Base-by-base conservation (phyloP, 2,329 filamentous ascomycete species). In the Biscogniauxia marginata region DNA sequence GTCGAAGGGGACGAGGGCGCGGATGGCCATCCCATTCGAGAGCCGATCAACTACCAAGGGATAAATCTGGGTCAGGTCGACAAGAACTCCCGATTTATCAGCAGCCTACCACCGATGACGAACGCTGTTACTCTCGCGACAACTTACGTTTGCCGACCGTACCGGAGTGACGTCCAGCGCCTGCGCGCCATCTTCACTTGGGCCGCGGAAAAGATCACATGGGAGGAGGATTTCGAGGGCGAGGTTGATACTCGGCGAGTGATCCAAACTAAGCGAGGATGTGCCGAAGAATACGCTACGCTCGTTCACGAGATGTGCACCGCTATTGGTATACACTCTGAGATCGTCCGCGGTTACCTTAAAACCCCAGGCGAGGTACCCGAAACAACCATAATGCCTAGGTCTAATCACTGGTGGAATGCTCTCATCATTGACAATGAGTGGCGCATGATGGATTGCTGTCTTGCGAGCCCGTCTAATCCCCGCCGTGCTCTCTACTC, bases 341-440 rank as follows among this genome's bases (percentile, higher is more conserved):
- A 98, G 70, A 81, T 96, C 19, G 85, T 99, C 13, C 85, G 87
- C 57, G 95, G 95, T 0, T 98, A 95, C 69, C 84, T 99, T 54
- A 99, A 99, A 72, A 81, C 84, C 1, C 95, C 95, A 0, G 93
- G 93, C 0, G 95, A 98, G 67, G 77, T 87, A 7, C 79, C 89
- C 1, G 93, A 98, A 65, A 79, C 92, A 46, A 90, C 89, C 59
- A 88, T 88, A 56, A 85, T 93, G 71, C 90, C 91, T n/a, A 85
- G 88, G 24, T 83, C 93, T 0, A 99, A 99, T 68, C 95, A 99
- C 74, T 98, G 90, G 86, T 99, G 95, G 95, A 99, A 99, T 65
- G 87, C 91, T 0, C 91, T 98, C 18, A 77, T 97, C 34, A 87
- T 97, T 7, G 95, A 99, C 71, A 88, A 90, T 20, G 92, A 97